A percentile compares a stretch with the other conserved stretches of the same genome.
Conservation (phyloP, 192 early-diverging fungal species). For the Haplosporangium gracile region DNA sequence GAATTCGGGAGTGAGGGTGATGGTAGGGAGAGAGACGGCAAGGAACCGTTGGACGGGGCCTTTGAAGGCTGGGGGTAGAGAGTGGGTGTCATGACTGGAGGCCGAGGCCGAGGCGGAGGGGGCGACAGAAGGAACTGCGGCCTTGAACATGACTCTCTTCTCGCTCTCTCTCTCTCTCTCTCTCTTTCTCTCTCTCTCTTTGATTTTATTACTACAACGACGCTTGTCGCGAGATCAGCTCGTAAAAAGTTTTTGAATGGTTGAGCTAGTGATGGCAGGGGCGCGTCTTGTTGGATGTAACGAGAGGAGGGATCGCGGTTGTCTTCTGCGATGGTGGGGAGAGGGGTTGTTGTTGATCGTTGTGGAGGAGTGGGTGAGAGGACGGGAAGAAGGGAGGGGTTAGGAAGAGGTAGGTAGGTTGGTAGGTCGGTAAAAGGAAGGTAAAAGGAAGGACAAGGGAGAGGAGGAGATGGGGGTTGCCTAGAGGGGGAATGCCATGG, state of each 20-base stretch:
- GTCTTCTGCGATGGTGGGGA: not conserved
- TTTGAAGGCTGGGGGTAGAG: constrained; percentile 49
- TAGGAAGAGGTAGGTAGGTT: not conserved
- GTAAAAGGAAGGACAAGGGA: not conserved
- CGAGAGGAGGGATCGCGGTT: not conserved
- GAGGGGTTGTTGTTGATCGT: not conserved
- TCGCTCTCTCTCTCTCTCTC: not conserved
- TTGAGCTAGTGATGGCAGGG: constrained; percentile 5
- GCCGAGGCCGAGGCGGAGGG: constrained; percentile 42
- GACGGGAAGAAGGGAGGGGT: not conserved
- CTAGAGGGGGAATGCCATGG: not conserved
- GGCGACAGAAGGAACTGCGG: constrained; percentile 28
- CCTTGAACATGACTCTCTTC: constrained; percentile 40
- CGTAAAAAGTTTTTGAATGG: not conserved
- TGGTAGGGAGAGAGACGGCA: constrained; percentile 43
- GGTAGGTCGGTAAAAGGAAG: not conserved
- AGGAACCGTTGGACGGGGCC: constrained; percentile 48
- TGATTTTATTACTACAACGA: not conserved
- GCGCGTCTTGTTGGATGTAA: not conserved
- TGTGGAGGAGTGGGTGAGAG: not conserved
- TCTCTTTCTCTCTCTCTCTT: too few relatives aligned
- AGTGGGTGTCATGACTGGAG: constrained; percentile 52
- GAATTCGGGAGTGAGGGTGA: constrained; percentile 50
- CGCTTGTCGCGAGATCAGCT: not conserved
- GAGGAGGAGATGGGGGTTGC: not conserved